Evolutionary conservation across 352 stramenopile species (phyloP).

Genomic region (Phytopythium delawarense): DNA sequence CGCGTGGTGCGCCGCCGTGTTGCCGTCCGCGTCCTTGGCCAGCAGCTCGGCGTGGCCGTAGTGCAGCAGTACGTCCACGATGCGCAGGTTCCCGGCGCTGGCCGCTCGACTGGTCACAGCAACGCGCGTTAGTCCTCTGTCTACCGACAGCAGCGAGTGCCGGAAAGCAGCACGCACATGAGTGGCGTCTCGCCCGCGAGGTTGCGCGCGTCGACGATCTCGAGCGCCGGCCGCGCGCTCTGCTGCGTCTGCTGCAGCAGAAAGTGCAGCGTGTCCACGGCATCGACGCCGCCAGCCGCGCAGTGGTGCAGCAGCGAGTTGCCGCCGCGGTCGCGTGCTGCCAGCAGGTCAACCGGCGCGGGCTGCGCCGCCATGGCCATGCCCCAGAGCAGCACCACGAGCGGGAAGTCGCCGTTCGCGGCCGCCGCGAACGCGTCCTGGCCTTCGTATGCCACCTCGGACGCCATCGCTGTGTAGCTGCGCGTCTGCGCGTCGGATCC

Average conservation of each 20-base stretch:
- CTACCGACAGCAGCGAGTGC: not conserved
- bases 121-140: constrained; percentile 9
- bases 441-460: constrained; percentile 67
- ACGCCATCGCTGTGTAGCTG: constrained; percentile 25
- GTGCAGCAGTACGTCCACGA: constrained; percentile 53
- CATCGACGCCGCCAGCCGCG: constrained; percentile 37
- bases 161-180: constrained; percentile 31
- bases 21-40: constrained; percentile 49
- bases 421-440: constrained; percentile 73
- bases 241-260: constrained; percentile 68
- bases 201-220: constrained; percentile 55
- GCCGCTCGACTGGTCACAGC: constrained; percentile 42
- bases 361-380: constrained; percentile 75
- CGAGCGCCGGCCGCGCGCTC: constrained; percentile 13
- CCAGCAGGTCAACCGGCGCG: constrained; percentile 44
- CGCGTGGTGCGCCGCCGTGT: constrained; percentile 69
- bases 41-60: constrained; percentile 46
- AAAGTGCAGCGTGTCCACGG: constrained; percentile 73
- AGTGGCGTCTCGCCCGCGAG: constrained; percentile 61
- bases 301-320: constrained; percentile 69
- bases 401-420: constrained; percentile 79
- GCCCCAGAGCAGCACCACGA: constrained; percentile 81
- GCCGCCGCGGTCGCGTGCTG: constrained; percentile 31
- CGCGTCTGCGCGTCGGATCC: not conserved
- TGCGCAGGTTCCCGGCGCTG: constrained; percentile 59